Conservation (phyloP, 345 rosid species). For the Aquilaria malaccensis region DNA sequence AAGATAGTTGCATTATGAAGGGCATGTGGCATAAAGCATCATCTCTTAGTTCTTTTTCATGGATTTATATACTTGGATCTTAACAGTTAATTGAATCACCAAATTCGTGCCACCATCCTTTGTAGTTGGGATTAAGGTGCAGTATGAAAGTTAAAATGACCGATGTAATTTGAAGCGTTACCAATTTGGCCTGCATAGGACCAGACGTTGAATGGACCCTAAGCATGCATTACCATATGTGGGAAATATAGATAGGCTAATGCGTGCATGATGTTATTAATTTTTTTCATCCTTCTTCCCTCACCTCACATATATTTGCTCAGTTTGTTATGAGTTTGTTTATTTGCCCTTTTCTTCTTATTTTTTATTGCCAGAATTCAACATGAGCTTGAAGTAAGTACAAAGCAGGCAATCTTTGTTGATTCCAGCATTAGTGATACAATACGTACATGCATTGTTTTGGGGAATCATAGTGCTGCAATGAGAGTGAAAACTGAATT, state of each 20-base stretch:
- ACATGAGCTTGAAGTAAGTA: constrained; percentile 83
- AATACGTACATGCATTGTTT: constrained; percentile 87
- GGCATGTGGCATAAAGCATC: too few relatives aligned
- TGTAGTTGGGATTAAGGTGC: too few relatives aligned
- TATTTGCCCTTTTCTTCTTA: constrained; percentile 2
- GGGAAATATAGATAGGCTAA: background rate
- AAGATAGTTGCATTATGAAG: too few relatives aligned
- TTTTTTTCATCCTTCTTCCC: background rate
- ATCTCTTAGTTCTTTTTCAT: too few relatives aligned
- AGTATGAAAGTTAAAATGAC: too few relatives aligned
- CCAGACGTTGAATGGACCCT: too few relatives aligned
- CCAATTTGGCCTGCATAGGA: too few relatives aligned
- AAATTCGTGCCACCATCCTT: too few relatives aligned
- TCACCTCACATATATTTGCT: constrained; percentile 2
- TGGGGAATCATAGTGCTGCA: constrained; percentile 81
- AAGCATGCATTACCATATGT: too few relatives aligned
- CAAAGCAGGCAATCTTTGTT: constrained; percentile 92
- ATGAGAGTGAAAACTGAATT: constrained; percentile 40
- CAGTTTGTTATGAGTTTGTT: constrained; percentile 8
- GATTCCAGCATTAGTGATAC: constrained; percentile 99
- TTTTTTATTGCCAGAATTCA: constrained; percentile 50
- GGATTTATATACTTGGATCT: too few relatives aligned
- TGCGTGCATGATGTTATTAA: constrained; percentile 2
- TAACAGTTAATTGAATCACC: too few relatives aligned
- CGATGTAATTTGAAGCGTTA: too few relatives aligned